Conservation (phyloP, 208 protist genomes). For the Kentomonas sorsogonicus region DNA sequence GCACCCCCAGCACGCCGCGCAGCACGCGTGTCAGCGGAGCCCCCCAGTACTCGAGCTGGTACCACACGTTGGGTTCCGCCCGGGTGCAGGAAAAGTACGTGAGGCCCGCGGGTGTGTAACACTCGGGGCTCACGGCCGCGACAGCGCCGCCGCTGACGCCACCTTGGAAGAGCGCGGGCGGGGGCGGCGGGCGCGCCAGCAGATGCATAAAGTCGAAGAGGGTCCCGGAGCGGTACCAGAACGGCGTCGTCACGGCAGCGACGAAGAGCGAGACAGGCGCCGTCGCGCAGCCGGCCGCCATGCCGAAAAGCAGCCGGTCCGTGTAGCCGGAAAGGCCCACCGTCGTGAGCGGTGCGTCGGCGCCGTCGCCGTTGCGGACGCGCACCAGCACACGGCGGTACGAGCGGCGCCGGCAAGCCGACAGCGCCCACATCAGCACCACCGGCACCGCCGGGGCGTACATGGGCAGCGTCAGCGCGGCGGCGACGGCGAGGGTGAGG, state of each 20-base stretch:
- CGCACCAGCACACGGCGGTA: slow-evolving; percentile 39
- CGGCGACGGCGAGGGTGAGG: too few relatives aligned
- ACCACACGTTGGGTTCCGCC: slow-evolving; percentile 20
- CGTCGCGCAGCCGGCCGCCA: slow-evolving; percentile 18
- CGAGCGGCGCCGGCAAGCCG: slow-evolving; percentile 15
- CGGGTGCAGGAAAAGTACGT: slow-evolving; percentile 16
- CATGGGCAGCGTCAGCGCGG: too few relatives aligned
- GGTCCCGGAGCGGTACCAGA: slow-evolving; percentile 21
- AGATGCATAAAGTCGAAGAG: slow-evolving; percentile 28
- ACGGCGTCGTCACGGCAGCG: slow-evolving; percentile 19
- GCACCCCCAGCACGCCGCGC: too few relatives aligned
- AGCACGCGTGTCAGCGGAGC: too few relatives aligned
- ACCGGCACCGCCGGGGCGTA: neutral
- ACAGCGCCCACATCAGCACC: slow-evolving; percentile 15
- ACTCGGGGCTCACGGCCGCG: too few relatives aligned
- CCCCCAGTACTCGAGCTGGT: neutral
- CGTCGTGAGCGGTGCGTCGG: neutral
- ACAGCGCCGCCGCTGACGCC: too few relatives aligned
- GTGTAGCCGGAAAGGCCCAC: slow-evolving; percentile 51
- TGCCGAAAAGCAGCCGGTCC: slow-evolving; percentile 25
- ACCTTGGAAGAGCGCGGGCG: neutral
- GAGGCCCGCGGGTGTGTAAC: too few relatives aligned
- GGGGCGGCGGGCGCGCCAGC: slow-evolving; percentile 14
- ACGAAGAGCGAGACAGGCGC: slow-evolving; percentile 10
- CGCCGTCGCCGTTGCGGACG: slow-evolving; percentile 5